phyloP scores from a whole-genome alignment of 441 rosid genomes.

The Euphorbia celastroides region DNA sequence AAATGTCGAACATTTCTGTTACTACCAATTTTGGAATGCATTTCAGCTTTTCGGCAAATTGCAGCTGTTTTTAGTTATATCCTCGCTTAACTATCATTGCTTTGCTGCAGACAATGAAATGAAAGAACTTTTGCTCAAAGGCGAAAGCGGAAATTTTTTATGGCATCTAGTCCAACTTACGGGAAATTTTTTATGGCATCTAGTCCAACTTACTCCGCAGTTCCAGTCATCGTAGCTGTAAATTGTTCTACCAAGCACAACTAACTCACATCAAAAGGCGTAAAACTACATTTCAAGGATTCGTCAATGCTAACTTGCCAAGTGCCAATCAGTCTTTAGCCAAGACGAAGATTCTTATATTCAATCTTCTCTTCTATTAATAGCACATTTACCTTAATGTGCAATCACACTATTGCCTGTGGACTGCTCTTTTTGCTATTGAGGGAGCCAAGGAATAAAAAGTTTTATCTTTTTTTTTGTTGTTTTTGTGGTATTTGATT shows the following conservation, averaged over 20 bases:
- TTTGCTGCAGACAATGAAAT: slow-evolving; percentile 22
- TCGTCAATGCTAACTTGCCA: neutral
- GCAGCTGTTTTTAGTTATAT: neutral
- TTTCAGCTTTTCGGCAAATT: slow-evolving; percentile 2
- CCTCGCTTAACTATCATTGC: slow-evolving; percentile 8
- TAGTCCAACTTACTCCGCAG: neutral
- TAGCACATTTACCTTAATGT: slow-evolving; percentile 9
- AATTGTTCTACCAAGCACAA: neutral
- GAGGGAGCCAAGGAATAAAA: neutral
- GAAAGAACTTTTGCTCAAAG: slow-evolving; percentile 11
- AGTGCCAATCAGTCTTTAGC: neutral
- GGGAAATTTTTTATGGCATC: neutral
- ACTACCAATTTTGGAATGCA: neutral
- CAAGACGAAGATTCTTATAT: slow-evolving; percentile 1
- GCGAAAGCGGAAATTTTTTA: neutral
- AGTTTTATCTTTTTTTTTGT: too few species aligned
- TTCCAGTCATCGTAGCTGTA: neutral
- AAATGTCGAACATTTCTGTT: neutral
- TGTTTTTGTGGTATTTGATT: too few species aligned
- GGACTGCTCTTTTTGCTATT: neutral
- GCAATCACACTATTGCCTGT: neutral
- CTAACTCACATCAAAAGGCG: neutral
- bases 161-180: neutral
- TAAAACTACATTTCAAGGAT: neutral
- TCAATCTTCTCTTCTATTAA: neutral